Percentiles rank a stretch among this genome's conserved stretches.
phyloP scores from a whole-genome alignment of 805 yeast species.

The Candida peoriensis region DNA sequence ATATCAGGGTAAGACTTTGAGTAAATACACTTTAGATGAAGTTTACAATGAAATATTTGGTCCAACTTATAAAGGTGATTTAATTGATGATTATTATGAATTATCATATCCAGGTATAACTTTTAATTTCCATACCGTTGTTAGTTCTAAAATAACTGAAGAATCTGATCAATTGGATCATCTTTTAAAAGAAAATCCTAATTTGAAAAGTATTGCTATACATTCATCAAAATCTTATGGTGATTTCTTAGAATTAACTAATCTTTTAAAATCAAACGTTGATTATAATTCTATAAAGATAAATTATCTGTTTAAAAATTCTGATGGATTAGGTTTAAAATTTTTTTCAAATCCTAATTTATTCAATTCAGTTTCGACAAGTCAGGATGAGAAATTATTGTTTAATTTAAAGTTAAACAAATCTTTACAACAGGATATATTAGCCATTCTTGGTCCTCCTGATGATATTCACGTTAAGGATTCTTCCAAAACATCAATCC shows the following conservation, averaged over 20 bases:
- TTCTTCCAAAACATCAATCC: slow-evolving; percentile 38
- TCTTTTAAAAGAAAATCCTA: slow-evolving; percentile 8
- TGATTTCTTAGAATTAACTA: slow-evolving; percentile 22
- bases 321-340: slow-evolving; percentile 5
- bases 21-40: too few relatives aligned
- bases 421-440: slow-evolving; percentile 45
- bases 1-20: too few relatives aligned
- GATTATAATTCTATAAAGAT: slow-evolving; percentile 8
- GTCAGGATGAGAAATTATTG: slow-evolving; percentile 15
- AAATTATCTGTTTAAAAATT: neutral
- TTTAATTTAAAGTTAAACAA: slow-evolving; percentile 31
- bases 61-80: slow-evolving; percentile 54
- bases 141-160: slow-evolving; percentile 6
- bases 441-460: slow-evolving; percentile 50
- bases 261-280: slow-evolving; percentile 1
- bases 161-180: slow-evolving; percentile 8
- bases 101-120: slow-evolving; percentile 54
- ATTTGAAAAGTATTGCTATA: slow-evolving; percentile 9
- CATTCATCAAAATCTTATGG: slow-evolving; percentile 13
- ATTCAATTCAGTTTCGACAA: too few relatives aligned
- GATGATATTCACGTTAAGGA: slow-evolving; percentile 44
- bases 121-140: slow-evolving; percentile 35
- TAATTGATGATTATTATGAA: slow-evolving; percentile 23
- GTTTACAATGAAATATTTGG: slow-evolving; percentile 57
- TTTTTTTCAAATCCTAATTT: too few relatives aligned